Evolutionary conservation across 2,329 filamentous ascomycete species (phyloP).

Genomic region (Periconia sp.): DNA sequence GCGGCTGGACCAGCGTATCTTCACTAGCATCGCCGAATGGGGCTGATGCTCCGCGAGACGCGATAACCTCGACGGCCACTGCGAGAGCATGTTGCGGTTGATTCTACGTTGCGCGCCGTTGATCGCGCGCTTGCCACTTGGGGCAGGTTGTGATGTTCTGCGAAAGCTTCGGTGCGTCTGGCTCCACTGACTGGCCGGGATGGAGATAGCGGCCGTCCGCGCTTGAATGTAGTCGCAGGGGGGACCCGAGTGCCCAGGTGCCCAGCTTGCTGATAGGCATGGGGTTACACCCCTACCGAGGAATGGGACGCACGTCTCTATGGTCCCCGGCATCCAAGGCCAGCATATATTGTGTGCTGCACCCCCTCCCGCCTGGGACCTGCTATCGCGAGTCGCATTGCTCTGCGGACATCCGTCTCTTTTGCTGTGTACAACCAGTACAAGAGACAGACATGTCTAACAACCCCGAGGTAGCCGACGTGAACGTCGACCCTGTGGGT

Average conservation of each 20-base stretch:
- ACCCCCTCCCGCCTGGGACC: constrained; percentile 10
- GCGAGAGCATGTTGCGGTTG: constrained; percentile 1
- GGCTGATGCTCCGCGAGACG: constrained; percentile 8
- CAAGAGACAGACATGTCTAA: constrained; percentile 23
- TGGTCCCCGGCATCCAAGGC: constrained; percentile 3
- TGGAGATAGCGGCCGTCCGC: constrained; percentile 12
- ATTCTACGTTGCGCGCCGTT: constrained; percentile 7
- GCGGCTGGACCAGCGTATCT: constrained; percentile 9
- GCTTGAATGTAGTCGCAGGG: no score
- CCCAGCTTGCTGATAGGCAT: constrained; percentile 16
- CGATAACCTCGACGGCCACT: constrained; percentile 4
- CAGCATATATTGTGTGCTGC: constrained; percentile 17
- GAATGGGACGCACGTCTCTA: constrained; percentile 4
- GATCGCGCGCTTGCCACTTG: constrained; percentile 9
- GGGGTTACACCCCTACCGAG: constrained; percentile 11
- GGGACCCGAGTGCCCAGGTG: no score
- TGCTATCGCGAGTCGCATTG: constrained; percentile 14
- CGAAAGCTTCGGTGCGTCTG: constrained; percentile 18
- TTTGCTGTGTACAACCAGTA: constrained; percentile 2
- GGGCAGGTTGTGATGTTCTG: constrained; percentile 17
- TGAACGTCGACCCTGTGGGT: constrained; percentile 38
- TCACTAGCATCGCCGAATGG: constrained; percentile 10
- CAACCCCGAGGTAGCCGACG: constrained; percentile 37
- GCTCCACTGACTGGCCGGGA: constrained; percentile 12
- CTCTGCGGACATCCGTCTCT: constrained; percentile 12